Percentiles rank a stretch among this genome's conserved stretches.
phyloP scores from a whole-genome alignment of 179 eudicot species.

The Patellifolia procumbens region DNA sequence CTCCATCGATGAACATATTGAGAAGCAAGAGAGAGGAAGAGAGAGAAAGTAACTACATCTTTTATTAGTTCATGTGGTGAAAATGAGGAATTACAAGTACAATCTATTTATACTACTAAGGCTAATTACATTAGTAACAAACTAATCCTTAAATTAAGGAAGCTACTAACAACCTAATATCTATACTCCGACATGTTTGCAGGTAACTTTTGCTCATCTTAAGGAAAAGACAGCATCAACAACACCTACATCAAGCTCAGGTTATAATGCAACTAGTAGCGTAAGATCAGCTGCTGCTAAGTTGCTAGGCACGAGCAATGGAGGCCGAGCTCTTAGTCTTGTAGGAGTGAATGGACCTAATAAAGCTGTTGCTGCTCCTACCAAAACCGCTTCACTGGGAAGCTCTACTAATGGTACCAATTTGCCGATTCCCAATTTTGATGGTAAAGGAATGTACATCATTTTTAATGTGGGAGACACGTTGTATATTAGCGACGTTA shows the following conservation, averaged over 20 bases:
- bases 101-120: no score
- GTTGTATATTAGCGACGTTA: conserved; percentile 62
- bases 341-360: conserved; percentile 60
- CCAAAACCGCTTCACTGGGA: conserved; percentile 50
- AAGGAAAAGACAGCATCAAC: conserved; percentile 60
- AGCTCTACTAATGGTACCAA: conserved; percentile 49
- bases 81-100: no score
- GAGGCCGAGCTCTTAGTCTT: conserved; percentile 62
- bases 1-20: no score
- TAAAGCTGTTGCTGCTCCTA: conserved; percentile 38
- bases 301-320: conserved; percentile 62
- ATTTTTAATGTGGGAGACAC: conserved; percentile 77
- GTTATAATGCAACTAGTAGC: conserved; percentile 56
- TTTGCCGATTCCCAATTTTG: conserved; percentile 45
- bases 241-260: conserved; percentile 32
- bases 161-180: no score
- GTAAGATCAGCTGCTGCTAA: conserved; percentile 79
- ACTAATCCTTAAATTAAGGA: neutral
- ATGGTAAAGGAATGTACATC: conserved; percentile 73
- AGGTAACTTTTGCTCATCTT: conserved; percentile 70
- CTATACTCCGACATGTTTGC: no score
- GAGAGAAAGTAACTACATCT: no score
- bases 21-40: no score
- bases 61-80: no score
- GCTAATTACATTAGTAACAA: no score